These are phyloP conservation scores for Poa annua DNA, from an alignment of 176 grass and related monocot genomes.

Conservation along the genomic window DNA sequence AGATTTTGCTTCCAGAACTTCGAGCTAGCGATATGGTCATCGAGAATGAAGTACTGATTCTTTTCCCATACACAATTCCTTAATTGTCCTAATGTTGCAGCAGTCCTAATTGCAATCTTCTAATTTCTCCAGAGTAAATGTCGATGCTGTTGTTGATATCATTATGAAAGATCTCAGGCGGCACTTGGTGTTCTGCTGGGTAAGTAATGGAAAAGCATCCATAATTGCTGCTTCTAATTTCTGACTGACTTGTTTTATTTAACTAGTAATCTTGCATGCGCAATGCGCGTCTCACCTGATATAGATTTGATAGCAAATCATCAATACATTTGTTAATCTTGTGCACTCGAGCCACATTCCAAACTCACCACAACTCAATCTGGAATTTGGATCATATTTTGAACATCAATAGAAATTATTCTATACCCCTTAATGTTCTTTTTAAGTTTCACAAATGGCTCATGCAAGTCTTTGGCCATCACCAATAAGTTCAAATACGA, in stretches of 20 bases:
- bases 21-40: slow-evolving; percentile 83
- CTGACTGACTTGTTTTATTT: background rate
- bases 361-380: too few relatives aligned
- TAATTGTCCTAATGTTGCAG: slow-evolving; percentile 4
- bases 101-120: slow-evolving; percentile 35
- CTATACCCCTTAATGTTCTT: too few relatives aligned
- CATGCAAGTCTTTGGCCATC: too few relatives aligned
- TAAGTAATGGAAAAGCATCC: slow-evolving; percentile 46
- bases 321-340: too few relatives aligned
- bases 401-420: too few relatives aligned
- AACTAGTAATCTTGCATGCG: background rate
- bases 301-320: too few relatives aligned
- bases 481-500: too few relatives aligned
- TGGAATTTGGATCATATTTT: too few relatives aligned
- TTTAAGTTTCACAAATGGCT: too few relatives aligned
- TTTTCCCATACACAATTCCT: background rate
- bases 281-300: too few relatives aligned
- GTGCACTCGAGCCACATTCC: too few relatives aligned
- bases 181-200: slow-evolving; percentile 81
- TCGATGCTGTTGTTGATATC: slow-evolving; percentile 60
- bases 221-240: slow-evolving; percentile 3
- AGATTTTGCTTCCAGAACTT: slow-evolving; percentile 86
- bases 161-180: slow-evolving; percentile 68
- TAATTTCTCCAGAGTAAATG: slow-evolving; percentile 64
- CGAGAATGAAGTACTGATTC: slow-evolving; percentile 67